Base-by-base conservation (phyloP, 2,329 filamentous ascomycete species). In the Colletotrichum eleusines region DNA sequence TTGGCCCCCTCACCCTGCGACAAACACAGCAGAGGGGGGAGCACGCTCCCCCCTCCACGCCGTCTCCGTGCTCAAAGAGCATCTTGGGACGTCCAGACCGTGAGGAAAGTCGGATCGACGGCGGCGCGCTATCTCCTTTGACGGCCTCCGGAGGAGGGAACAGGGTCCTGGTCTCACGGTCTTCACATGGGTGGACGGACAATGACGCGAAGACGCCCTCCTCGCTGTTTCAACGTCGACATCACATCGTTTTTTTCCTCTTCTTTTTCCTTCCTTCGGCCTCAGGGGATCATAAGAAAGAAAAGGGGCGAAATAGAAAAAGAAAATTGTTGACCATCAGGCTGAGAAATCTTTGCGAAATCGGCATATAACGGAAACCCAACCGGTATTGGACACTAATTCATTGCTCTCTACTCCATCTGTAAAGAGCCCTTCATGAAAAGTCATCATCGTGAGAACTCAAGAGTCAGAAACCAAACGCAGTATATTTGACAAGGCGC, bases 401-500 rank as follows among this genome's bases (percentile, higher is more conserved):
- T 51, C 48, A 18, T 28, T 11, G 26, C 48, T 31, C 18, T 33
- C 7, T n/a, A 11, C 11, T 35, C 51, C 5, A n/a, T 16, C 14
- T 5, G 33, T 9, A 8, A 38, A 38, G 31, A 6, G 44, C 33
- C 18, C 46, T 11, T 46, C 51, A 8, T 38, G 2, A 20, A 35
- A 14, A 38, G 20, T 28, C 58, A 60, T 44, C 20, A 60, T 54
- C 51, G 31, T 38, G n/a, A 33, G 20, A 55, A 26, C 11, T 38
- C 5, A 23, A 35, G 18, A 38, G 35, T 20, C 31, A 58, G 50
- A 53, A 67, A 63, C 55, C 63, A 63, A 71, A 68, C 51, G 51
- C 48, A 68, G 31, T 68, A 68, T 68, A 71, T 71, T 71, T 61
- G n/a, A 68, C 64, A 53, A 68, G 35, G 35, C 64, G 58, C 64